Evolutionary conservation across 345 rosid genomes (phyloP).

Genomic region (Diplotaxis tenuifolia): DNA sequence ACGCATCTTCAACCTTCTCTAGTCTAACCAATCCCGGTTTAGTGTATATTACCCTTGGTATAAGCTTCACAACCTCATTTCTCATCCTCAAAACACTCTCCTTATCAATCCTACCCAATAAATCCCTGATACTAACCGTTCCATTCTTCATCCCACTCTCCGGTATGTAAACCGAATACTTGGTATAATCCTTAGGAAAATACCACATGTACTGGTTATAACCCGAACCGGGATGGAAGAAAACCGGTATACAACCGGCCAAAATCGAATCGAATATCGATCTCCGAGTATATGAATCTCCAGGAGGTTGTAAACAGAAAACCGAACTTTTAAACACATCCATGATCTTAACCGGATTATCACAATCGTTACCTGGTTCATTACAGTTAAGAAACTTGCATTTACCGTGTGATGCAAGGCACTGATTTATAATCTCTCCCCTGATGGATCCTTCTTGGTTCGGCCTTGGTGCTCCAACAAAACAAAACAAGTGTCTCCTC

Average conservation of each 20-base stretch:
- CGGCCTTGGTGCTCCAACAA: constrained; percentile 41
- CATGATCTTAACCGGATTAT: constrained; percentile 46
- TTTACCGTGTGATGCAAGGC: constrained; percentile 27
- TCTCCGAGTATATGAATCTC: constrained; percentile 60
- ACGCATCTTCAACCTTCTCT: constrained; percentile 45
- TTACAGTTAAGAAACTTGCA: constrained; percentile 45
- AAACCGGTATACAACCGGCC: constrained; percentile 65
- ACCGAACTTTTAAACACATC: constrained; percentile 41
- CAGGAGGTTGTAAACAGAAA: constrained; percentile 59
- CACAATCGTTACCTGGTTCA: constrained; percentile 29
- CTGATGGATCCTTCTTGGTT: constrained; percentile 34
- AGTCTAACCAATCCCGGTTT: constrained; percentile 36
- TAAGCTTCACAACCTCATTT: constrained; percentile 44
- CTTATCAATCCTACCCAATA: constrained; percentile 17
- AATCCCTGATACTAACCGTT: constrained; percentile 32
- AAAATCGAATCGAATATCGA: constrained; percentile 62
- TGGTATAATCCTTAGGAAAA: constrained; percentile 45
- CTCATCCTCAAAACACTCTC: constrained; percentile 3
- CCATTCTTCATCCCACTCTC: constrained; percentile 27
- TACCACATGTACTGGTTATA: constrained; percentile 60
- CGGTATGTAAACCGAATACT: constrained; percentile 50
- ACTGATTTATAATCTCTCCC: constrained; percentile 43
- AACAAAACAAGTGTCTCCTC: constrained; percentile 36
- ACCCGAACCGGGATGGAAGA: constrained; percentile 56
- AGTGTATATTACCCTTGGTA: constrained; percentile 54